Evolutionary conservation across 148 eudicot species (phyloP).

Genomic region (Polygonum aviculare): DNA sequence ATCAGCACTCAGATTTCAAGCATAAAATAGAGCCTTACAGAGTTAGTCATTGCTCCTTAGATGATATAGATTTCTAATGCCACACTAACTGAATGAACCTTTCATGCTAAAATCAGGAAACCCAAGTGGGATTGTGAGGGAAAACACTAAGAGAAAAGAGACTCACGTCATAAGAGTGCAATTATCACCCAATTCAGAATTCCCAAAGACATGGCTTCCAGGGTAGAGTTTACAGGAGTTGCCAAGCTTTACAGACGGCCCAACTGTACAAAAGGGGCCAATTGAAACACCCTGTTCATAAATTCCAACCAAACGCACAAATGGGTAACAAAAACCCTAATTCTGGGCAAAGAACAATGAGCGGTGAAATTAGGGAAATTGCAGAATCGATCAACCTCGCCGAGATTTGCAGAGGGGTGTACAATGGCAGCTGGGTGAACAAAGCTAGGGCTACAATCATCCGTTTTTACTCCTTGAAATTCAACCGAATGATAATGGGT

Average conservation of each 20-base stretch:
- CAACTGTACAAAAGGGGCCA: no score
- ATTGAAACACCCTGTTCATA: conserved; percentile 57
- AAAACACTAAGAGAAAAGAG: neutral
- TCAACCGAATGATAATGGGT: neutral
- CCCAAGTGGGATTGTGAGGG: neutral
- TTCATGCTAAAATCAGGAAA: no score
- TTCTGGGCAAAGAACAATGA: neutral
- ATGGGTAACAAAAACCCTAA: neutral
- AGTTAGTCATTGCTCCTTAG: neutral
- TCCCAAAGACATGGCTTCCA: no score
- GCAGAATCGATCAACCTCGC: neutral
- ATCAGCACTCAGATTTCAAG: neutral
- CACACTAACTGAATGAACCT: neutral
- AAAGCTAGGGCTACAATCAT: no score
- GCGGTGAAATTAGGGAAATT: neutral
- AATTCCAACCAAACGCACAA: neutral
- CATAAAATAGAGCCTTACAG: neutral
- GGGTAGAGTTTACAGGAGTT: no score
- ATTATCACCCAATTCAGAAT: no score
- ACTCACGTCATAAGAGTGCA: no score
- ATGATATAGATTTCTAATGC: neutral
- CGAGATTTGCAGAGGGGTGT: neutral
- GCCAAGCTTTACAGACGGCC: no score
- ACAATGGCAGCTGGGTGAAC: no score
- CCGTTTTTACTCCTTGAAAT: neutral